Evolutionary conservation across 176 grass and related monocot species (phyloP), one percentile per base, ranked within the genome.

Genomic region (Hyparrhenia diplandra): DNA sequence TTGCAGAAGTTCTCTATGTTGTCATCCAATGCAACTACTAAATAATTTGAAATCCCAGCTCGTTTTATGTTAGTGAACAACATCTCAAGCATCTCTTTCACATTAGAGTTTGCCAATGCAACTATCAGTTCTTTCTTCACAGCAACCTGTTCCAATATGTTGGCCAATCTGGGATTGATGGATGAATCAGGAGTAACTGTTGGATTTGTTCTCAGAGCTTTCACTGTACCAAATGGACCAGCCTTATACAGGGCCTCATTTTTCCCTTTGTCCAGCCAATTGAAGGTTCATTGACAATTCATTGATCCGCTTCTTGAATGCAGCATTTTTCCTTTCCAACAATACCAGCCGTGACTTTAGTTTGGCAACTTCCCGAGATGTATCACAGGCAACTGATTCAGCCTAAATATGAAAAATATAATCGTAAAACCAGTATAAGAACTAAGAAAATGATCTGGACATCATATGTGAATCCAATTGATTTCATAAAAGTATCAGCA

Each of bases 51-150:
- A 76, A 99, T 94, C 63, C 97, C 90, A 23, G 85, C 89, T 87
- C 77, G 66, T 85, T 99, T 88, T 43, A 99, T 96, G 83, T 86
- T 99, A 75, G 87, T 85, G 81, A 96, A 99, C 93, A 93, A 99
- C 73, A 94, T 72, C 68, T 90, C 89, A 64, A 99, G 83, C 80
- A 86, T 96, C 25, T 89, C 89, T 69, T 80, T 90, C 74, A 99
- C 97, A 71, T 99, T 96, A 62, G 97, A 99, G 83, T 99, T 99
- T 85, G 97, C 93, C 10, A 99, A 68, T 54, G 93, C 89, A 87
- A 96, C 83, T 45, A 99, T 99, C 27, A 96, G 77, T 80, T 99
- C 97, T 65, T 90, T 96, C 64, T 86, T 90, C 54, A 96, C 84
- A 75, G 91, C 91, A 73, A 99, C 85, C 32, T 92, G 68, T 69